Base-by-base conservation (phyloP, 2,329 filamentous ascomycete species). In the Hypoxylon rubiginosum region DNA sequence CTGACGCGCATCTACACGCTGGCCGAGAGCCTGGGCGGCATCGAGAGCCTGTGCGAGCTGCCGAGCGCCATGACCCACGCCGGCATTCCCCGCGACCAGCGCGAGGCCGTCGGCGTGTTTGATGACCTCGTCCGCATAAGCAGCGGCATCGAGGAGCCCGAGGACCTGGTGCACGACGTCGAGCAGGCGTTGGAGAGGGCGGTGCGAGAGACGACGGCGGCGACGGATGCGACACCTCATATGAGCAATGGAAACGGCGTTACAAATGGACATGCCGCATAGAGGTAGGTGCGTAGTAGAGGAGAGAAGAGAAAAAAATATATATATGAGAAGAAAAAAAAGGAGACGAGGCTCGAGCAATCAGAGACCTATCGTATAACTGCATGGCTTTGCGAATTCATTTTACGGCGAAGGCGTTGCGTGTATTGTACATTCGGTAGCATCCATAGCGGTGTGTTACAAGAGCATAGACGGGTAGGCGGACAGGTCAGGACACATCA, bases 21-120 rank as follows among this genome's bases (percentile, higher is more conserved):
- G 6, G 96, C 96, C 30, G 96, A 99, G 85, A 93, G 89, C 64
- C 83, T 99, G 24, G 96, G 96, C 66, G 96, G 95, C 59, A 91
- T 99, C 51, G 96, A 99, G 87, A 92, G 88, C 75, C 85, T 99
- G 67, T 91, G 94, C 73, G 96, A 99, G 82, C 88, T 99, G 2
- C 96, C 96, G 21, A 92, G 92, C 74, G 92, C 90, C 81, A 99
- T 99, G 96, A 99, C 96, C 17, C 96, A 99, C 80, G 92, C 94
- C 24, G 96, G 95, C 64, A 99, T 99, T 71, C 96, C 96, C 53
- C 89, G 87, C 78, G 94, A 94, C 66, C 90, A 97, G 84, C 87
- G 96, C 62, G 96, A 99, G 85, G 91, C 91, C 2, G 94, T 96
- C 0, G 96, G 96, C 66, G 94, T 99, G 32, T 98, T 90, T 76